Conservation (phyloP, 2,329 filamentous ascomycete species). For the Cordyceps militaris region DNA sequence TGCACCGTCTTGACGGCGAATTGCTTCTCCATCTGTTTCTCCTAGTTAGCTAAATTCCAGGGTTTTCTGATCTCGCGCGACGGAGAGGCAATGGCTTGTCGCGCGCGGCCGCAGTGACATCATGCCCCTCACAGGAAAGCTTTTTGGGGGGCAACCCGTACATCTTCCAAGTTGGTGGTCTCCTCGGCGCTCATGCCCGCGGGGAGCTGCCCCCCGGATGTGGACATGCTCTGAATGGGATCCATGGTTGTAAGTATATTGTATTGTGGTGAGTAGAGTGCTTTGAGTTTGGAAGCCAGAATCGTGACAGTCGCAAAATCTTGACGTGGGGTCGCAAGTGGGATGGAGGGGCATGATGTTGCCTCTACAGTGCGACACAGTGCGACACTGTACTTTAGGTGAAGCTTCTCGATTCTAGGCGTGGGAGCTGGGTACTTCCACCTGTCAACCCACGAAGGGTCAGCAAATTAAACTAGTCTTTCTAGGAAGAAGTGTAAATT, state of each 20-base stretch:
- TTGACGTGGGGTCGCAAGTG: constrained; percentile 12
- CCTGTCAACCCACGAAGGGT: no score
- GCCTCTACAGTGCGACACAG: constrained; percentile 1
- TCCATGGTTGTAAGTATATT: constrained; percentile 25
- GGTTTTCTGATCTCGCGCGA: neutral
- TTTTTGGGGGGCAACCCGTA: constrained; percentile 30
- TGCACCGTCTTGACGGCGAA: constrained; percentile 97
- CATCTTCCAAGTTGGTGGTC: constrained; percentile 49
- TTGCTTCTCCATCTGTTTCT: constrained; percentile 88
- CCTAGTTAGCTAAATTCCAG: neutral
- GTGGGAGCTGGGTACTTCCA: neutral
- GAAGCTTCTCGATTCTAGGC: neutral
- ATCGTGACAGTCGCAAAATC: constrained; percentile 4
- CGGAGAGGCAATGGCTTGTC: neutral
- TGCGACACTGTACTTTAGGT: neutral
- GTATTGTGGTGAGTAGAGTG: neutral
- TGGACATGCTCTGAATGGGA: constrained; percentile 32
- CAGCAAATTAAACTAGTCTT: no score
- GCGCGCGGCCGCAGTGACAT: constrained; percentile 4
- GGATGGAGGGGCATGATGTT: constrained; percentile 9
- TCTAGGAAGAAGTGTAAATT: no score
- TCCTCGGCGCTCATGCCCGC: constrained; percentile 54
- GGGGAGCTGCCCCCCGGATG: constrained; percentile 31
- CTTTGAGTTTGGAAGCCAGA: neutral
- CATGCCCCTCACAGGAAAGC: neutral